Base-by-base conservation (phyloP, 805 yeast species). In the Metschnikowia noctiluminum region DNA sequence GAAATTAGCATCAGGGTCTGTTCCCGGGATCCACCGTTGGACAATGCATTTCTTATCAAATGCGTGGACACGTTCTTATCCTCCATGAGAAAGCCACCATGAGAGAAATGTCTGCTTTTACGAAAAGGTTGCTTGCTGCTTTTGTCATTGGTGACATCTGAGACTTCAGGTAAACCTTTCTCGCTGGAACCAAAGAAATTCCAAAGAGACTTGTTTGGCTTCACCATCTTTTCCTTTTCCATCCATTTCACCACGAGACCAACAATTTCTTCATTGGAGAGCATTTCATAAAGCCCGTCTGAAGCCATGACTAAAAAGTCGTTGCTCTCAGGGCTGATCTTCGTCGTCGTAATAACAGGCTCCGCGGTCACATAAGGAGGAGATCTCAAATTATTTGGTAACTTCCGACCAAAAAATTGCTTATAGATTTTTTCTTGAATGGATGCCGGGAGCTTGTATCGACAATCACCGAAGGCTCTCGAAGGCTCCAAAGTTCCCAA, bases 311-410 rank as follows among this genome's bases (percentile, higher is more conserved):
- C 96, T 64, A 94, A 70, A 60, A 94, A 94, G 62, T 89, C 94
- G 55, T 87, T 84, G 55, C 84, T 81, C 16, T 77, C 73, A 0
- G 90, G 85, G 43, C 77, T 77, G 43, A 91, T 78, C 60, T 84
- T 81, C 11, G 91, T 85, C 2, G 96, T 84, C 2, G 96, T 86
- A 27, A 91, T 77, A 28, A 87, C 96, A 0, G 99, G 99, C 64
- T 86, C 91, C 0, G 99, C 98, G 1, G 99, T 94, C 35, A 94
- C 97, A 65, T 94, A 94, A 0, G 99, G 99, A 3, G 99, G 99
- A 1, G 97, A 85, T 51, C 82, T 74, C 51, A 89, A 76, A 56
- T 81, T 79, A 45, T 80, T 79, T 31, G 95, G 95, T 26, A 87
- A 79, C 49, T 79, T 70, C 62, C 92, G 79, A 34, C 96, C 95